A percentile compares a stretch with the other conserved stretches of the same genome.
Evolutionary conservation across 2,329 filamentous ascomycete genomes (phyloP).

Genomic region (Epichloe scottii): DNA sequence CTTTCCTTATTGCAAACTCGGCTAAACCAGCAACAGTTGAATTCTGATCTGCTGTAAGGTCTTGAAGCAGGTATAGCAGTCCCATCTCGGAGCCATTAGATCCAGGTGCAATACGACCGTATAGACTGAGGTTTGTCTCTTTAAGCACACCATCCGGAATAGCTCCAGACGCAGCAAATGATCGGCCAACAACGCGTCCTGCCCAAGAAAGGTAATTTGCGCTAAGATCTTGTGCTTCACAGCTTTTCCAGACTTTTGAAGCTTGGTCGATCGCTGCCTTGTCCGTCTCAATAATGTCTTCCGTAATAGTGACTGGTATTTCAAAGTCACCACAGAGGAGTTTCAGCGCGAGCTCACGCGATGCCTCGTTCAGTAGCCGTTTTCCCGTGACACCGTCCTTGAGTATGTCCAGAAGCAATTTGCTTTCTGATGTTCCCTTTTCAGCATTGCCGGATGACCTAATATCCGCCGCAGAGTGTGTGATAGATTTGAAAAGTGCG

Average conservation of each 20-base stretch:
- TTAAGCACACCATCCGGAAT: slow-evolving; percentile 47
- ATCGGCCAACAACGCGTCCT: slow-evolving; percentile 69
- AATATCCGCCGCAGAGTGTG: slow-evolving; percentile 55
- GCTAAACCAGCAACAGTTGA: slow-evolving; percentile 44
- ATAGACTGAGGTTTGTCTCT: slow-evolving; percentile 44
- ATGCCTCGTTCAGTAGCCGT: slow-evolving; percentile 56
- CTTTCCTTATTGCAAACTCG: slow-evolving; percentile 44
- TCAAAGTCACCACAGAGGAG: slow-evolving; percentile 67
- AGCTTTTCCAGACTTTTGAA: slow-evolving; percentile 64
- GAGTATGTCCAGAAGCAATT: slow-evolving; percentile 66
- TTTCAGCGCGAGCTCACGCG: slow-evolving; percentile 56
- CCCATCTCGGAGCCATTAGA: slow-evolving; percentile 48
- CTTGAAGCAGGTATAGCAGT: slow-evolving; percentile 48
- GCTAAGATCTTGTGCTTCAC: slow-evolving; percentile 49
- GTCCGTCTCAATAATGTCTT: slow-evolving; percentile 61
- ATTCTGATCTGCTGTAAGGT: slow-evolving; percentile 46
- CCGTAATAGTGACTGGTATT: slow-evolving; percentile 26
- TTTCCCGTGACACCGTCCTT: slow-evolving; percentile 52
- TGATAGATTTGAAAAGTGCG: slow-evolving; percentile 52
- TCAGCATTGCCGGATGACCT: slow-evolving; percentile 56
- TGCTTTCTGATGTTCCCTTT: slow-evolving; percentile 62
- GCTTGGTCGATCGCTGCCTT: slow-evolving; percentile 48
- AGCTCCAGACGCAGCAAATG: slow-evolving; percentile 65
- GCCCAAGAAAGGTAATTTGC: slow-evolving; percentile 72
- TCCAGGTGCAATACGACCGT: slow-evolving; percentile 32